Evolutionary conservation across 2,329 filamentous ascomycete species (phyloP), one percentile per base, ranked within the genome.

Genomic region (Botrytis sinoallii): DNA sequence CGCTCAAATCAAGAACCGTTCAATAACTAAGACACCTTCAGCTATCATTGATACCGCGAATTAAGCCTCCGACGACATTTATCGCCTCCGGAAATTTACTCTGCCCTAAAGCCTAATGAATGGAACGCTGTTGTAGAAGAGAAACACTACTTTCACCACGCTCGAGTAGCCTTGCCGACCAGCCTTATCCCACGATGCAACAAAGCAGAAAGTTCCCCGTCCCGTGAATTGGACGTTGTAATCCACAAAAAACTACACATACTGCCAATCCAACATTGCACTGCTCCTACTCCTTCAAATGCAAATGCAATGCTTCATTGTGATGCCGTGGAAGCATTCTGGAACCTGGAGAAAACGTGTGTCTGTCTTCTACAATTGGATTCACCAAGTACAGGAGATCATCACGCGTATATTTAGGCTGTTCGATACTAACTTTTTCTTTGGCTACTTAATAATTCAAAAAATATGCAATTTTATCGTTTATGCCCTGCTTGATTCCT

Each of bases 311-410:
- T 74, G 70, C 71, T 71, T 68, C 70, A 65, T 73, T 18, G 35
- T 44, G 29, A 63, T 48, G 70, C 55, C 42, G 44, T 69, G 64
- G 64, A 74, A 74, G 64, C 52, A 40, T 74, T 73, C 46, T 73
- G 64, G 70, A 74, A 74, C 71, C 64, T 69, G 70, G 64, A 73
- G 70, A 74, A 68, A 70, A 71, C 67, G 67, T 73, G 66, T 55
- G 42, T 48, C 9, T 68, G 46, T 25, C 48, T 59, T 29, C 44
- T 52, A 72, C 59, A 55, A 60, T 69, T 72, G 40, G 71, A 25
- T 69, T 40, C 29, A 38, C 52, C 4, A 22, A 38, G 46, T 68
- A 35, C 52, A 52, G 63, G 38, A 68, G 71, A 72, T 61, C 64
- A 69, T 60, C 42, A 60, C 64, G 60, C 59, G 22, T 69, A n/a